Evolutionary conservation across 2,329 filamentous ascomycete species (phyloP), one percentile per base, ranked within the genome.

Genomic region (Aspergillus intermedius): DNA sequence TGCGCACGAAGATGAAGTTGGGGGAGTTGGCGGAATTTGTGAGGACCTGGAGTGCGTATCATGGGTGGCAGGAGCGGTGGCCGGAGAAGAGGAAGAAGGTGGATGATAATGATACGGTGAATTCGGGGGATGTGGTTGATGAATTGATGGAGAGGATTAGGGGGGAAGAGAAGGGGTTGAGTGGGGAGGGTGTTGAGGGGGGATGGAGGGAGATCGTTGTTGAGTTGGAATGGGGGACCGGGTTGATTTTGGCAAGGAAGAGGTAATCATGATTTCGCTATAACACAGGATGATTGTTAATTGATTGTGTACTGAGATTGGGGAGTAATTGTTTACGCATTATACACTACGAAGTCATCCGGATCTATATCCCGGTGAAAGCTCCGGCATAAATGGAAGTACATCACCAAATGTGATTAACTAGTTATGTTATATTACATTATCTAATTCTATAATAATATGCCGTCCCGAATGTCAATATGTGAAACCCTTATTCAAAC

Each of bases 81-180:
- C 34, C 34, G 1, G 32, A 39, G 35, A 41, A 35, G 34, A 12
- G 7, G 13, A 28, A 21, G 34, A 32, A 35, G 23, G 21, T 17
- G 6, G 45, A 19, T 13, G 25, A 41, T 35, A 22, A 9, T 6
- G 41, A 22, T 91, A 32, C 87, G 88, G 0, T 94, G 88, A 88
- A 94, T 4, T 3, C 25, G 93, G 69, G 82, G 83, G 1, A 91
- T 89, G 72, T 70, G 44, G 77, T 93, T 1, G 86, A 93, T 1
- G 87, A 88, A 0, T 89, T 88, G 87, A 83, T 86, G 1, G 77
- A 88, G 59, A 60, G 63, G 3, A 79, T 82, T 0, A 77, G 82
- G 43, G 83, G 91, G 64, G 81, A 42, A 10, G 41, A 42, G 22
- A 19, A 10, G 7, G 13, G 15, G 21, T 17, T 42, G 3, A 15